These are phyloP conservation scores for Pseudopyricularia cyperi DNA, from an alignment of 2,329 filamentous ascomycete genomes.

Conservation along the genomic window DNA sequence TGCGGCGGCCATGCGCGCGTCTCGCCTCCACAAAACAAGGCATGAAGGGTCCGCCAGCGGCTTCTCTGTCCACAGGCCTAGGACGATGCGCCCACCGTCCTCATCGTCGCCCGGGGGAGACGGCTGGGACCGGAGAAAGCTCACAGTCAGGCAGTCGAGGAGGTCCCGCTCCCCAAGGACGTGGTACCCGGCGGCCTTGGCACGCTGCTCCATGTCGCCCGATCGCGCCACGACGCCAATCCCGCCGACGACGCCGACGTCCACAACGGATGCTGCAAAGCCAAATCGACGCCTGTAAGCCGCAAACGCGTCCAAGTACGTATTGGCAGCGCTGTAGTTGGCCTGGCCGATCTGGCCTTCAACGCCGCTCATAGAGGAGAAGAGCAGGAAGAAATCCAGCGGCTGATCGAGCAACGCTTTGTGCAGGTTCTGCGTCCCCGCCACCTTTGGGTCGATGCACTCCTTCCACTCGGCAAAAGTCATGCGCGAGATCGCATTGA, in stretches of 20 bases:
- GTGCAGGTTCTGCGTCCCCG: slow-evolving; percentile 5
- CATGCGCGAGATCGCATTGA: slow-evolving; percentile 5
- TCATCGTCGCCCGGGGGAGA: too few species aligned
- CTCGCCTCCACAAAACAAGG: too few species aligned
- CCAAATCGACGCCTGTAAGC: not conserved
- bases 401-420: not conserved
- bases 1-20: too few species aligned
- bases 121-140: too few species aligned
- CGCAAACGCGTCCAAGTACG: not conserved
- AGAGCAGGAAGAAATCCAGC: slow-evolving; percentile 49
- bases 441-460: slow-evolving; percentile 7
- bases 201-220: not conserved
- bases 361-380: slow-evolving; percentile 68
- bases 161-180: not conserved
- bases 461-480: slow-evolving; percentile 1
- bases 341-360: slow-evolving; percentile 85
- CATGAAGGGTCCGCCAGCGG: not conserved
- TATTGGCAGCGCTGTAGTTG: slow-evolving; percentile 74
- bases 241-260: not conserved
- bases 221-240: not conserved
- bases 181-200: not conserved
- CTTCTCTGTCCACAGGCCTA: not conserved
- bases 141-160: too few species aligned
- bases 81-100: not conserved
- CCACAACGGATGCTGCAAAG: not conserved